These are phyloP conservation scores for Pestalotiopsis sp. DNA, from an alignment of 2,329 filamentous ascomycete species.

Conservation along the genomic window DNA sequence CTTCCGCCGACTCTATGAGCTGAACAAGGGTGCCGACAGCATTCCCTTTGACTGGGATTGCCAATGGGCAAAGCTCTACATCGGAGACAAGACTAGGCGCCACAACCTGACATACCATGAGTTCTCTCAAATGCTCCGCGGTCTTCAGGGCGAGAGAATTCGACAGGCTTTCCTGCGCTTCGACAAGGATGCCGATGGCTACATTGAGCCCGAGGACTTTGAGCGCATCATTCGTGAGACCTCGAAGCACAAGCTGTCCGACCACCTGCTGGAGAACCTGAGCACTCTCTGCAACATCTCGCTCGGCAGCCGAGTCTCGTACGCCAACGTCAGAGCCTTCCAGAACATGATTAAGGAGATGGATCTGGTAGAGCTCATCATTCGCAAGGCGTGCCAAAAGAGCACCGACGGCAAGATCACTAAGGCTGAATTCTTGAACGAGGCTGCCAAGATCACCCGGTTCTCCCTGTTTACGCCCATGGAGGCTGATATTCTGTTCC, in stretches of 20 bases:
- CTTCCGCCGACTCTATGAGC: conserved; percentile 82
- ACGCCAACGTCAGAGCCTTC: conserved; percentile 96
- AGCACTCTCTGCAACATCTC: conserved; percentile 95
- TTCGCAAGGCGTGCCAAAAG: conserved; percentile 83
- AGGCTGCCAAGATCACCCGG: conserved; percentile 86
- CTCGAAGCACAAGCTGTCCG: conserved; percentile 92
- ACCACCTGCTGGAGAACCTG: conserved; percentile 90
- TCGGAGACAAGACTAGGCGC: conserved; percentile 83
- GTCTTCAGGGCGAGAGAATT: conserved; percentile 93
- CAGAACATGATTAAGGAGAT: conserved; percentile 98
- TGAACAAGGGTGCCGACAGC: conserved; percentile 82
- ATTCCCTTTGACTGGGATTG: conserved; percentile 97
- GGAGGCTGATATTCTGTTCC: conserved; percentile 98
- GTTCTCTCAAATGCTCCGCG: conserved; percentile 97
- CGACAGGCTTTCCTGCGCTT: conserved; percentile 92
- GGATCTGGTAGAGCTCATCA: conserved; percentile 93
- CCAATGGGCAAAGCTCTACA: conserved; percentile 94
- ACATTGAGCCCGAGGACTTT: conserved; percentile 94
- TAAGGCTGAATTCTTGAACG: conserved; percentile 89
- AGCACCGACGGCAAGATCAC: conserved; percentile 92
- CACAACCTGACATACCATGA: conserved; percentile 94
- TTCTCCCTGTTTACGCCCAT: conserved; percentile 98
- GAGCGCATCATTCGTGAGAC: conserved; percentile 96
- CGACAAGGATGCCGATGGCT: conserved; percentile 90
- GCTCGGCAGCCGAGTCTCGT: conserved; percentile 89